Percentiles rank a stretch among this genome's conserved stretches.
Conservation (phyloP, 257 asterid genomes). For the Avicennia marina region DNA sequence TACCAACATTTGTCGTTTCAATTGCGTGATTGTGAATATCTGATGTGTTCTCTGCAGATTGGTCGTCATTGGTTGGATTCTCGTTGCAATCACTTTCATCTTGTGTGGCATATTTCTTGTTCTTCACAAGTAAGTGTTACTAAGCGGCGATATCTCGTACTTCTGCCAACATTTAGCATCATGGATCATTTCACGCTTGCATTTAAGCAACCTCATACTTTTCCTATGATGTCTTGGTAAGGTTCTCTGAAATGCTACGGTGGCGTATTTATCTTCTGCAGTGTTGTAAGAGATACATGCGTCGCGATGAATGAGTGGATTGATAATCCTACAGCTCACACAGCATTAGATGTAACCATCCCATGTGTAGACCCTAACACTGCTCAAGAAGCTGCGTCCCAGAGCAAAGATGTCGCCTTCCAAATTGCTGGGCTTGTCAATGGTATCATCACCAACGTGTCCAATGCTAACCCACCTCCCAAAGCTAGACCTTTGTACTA, state of each 20-base stretch:
- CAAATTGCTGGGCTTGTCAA: constrained; percentile 62
- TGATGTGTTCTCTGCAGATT: constrained; percentile 59
- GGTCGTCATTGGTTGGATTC: constrained; percentile 84
- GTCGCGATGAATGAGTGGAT: constrained; percentile 89
- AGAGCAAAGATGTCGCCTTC: constrained; percentile 77
- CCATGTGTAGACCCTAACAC: constrained; percentile 79
- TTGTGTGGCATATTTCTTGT: constrained; percentile 75
- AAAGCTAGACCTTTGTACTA: constrained; percentile 25
- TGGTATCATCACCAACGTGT: constrained; percentile 47
- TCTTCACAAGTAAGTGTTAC: constrained; percentile 73
- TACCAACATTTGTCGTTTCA: too few relatives aligned
- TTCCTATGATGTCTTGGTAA: too few relatives aligned
- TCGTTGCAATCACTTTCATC: constrained; percentile 73
- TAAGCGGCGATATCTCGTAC: background rate
- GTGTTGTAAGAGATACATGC: constrained; percentile 82
- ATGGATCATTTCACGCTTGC: background rate
- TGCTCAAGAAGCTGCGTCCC: constrained; percentile 56
- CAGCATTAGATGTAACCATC: constrained; percentile 70
- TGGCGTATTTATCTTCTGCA: constrained; percentile 5
- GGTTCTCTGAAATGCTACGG: too few relatives aligned
- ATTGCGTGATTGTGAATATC: background rate
- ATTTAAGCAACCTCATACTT: too few relatives aligned
- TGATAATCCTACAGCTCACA: constrained; percentile 67
- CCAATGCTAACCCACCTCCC: constrained; percentile 56
- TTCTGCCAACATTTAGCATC: background rate